Evolutionary conservation across 2,329 filamentous ascomycete species (phyloP), one percentile per base, ranked within the genome.

Genomic region (Colletotrichum chrysophilum): DNA sequence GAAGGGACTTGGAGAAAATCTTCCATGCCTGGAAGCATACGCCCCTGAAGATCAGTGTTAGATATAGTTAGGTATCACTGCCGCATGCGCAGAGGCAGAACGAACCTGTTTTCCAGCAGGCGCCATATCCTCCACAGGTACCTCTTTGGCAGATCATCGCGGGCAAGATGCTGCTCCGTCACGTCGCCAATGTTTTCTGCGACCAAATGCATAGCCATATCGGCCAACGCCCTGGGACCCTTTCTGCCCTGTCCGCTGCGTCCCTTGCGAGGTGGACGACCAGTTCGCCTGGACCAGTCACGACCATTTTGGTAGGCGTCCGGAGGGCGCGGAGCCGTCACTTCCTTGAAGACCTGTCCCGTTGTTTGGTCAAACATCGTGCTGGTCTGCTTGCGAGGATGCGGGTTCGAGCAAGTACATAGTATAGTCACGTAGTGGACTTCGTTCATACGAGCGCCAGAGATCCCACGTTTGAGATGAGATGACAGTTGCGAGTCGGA

Each of bases 11-110:
- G 4, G 84, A 86, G 38, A 87, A 83, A 7, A 85, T 77, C 73
- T 83, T 86, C 85, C 85, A 87, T 2, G 83, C 85, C 65, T 87
- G 84, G 24, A 87, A 80, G 69, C 82, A 84, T 14, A 82, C 80
- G 5, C 85, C 84, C 76, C 84, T 85, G 60, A 13, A 8, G 14
- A 21, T 12, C 13, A 5, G 61, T 38, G 30, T 76, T 73, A 66
- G 71, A 30, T 34, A 7, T 32, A 28, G 9, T 8, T n/a, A 14
- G 12, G 18, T 26, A 16, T 10, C 8, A 21, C 55, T 55, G 14
- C 12, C 16, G 16, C 26, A 24, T 18, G 56, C 13, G 16, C n/a
- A 52, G 12, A 32, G 21, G n/a, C 30, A 24, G 48, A 26, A 82
- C 83, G 58, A 38, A 86, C 85, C 85, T 83, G 70, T 84, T 82